These are phyloP conservation scores for Xylaria sp. DNA, from an alignment of 2,329 filamentous ascomycete genomes.

Conservation along the genomic window DNA sequence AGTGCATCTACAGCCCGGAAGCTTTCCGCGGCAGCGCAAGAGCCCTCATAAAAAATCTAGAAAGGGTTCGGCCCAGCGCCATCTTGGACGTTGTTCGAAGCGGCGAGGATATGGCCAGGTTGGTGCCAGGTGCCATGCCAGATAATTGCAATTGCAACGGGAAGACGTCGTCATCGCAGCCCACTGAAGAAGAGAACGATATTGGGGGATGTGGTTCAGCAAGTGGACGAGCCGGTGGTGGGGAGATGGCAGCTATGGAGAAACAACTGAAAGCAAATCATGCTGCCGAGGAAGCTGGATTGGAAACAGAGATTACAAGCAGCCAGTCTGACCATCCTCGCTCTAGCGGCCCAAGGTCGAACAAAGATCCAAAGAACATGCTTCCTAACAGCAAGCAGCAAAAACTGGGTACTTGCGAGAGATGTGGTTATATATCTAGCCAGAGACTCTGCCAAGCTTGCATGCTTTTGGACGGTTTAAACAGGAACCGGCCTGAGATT, in stretches of 20 bases:
- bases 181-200: constrained; percentile 55
- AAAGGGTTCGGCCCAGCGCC: constrained; percentile 89
- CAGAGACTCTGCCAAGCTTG: constrained; percentile 95
- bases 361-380: constrained; percentile 34
- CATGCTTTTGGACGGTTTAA: constrained; percentile 84
- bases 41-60: constrained; percentile 91
- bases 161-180: constrained; percentile 43
- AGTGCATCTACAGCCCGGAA: constrained; percentile 98
- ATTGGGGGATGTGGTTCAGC: constrained; percentile 77
- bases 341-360: constrained; percentile 44
- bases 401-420: constrained; percentile 80
- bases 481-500: constrained; percentile 74
- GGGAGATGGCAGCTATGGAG: constrained; percentile 85
- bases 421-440: constrained; percentile 94
- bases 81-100: constrained; percentile 94
- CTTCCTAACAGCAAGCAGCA: constrained; percentile 59
- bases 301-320: constrained; percentile 70
- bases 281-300: constrained; percentile 58
- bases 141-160: constrained; percentile 55
- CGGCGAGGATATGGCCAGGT: constrained; percentile 91
- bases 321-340: constrained; percentile 42
- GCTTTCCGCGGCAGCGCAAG: constrained; percentile 93
- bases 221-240: constrained; percentile 69
- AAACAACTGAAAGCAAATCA: constrained; percentile 71
- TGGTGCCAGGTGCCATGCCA: constrained; percentile 70